Evolutionary conservation across 768 basidiomycete species (phyloP).

Genomic region (Pleurotus sapidus): DNA sequence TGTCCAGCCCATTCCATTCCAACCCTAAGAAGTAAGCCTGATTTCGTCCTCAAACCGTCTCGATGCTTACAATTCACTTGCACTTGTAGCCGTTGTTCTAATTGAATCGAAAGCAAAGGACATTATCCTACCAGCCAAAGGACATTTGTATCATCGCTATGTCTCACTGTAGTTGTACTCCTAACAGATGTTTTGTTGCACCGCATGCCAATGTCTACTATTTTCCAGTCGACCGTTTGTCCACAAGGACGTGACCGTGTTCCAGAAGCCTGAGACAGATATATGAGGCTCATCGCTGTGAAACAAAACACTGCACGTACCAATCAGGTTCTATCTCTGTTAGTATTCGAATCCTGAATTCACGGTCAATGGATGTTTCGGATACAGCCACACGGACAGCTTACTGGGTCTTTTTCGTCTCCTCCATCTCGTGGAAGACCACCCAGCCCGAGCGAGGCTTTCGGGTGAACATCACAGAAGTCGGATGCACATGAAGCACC

Average conservation of each 20-base stretch:
- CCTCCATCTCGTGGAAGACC: slow-evolving; percentile 92
- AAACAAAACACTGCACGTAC: slow-evolving; percentile 34
- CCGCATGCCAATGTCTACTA: neutral
- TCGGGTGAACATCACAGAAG: slow-evolving; percentile 90
- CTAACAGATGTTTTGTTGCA: neutral
- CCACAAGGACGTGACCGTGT: neutral
- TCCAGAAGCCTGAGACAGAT: slow-evolving; percentile 3
- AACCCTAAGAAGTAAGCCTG: neutral
- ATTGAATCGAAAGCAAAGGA: no score
- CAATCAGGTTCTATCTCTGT: slow-evolving; percentile 97
- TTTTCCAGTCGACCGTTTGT: neutral
- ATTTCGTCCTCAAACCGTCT: neutral
- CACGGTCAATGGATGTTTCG: slow-evolving; percentile 10
- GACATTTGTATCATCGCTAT: neutral
- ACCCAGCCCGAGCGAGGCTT: slow-evolving; percentile 93
- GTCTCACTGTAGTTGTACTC: neutral
- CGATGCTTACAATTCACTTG: neutral
- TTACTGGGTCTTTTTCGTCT: slow-evolving; percentile 92
- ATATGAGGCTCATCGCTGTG: neutral
- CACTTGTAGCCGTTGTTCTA: neutral
- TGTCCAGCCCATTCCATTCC: slow-evolving; percentile 1
- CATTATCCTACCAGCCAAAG: no score
- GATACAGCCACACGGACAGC: slow-evolving; percentile 17
- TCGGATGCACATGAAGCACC: slow-evolving; percentile 89
- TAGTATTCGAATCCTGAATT: slow-evolving; percentile 77